Base-by-base conservation (phyloP, 1,284 basidiomycete genomes). In the Ustilago shanxiensis region DNA sequence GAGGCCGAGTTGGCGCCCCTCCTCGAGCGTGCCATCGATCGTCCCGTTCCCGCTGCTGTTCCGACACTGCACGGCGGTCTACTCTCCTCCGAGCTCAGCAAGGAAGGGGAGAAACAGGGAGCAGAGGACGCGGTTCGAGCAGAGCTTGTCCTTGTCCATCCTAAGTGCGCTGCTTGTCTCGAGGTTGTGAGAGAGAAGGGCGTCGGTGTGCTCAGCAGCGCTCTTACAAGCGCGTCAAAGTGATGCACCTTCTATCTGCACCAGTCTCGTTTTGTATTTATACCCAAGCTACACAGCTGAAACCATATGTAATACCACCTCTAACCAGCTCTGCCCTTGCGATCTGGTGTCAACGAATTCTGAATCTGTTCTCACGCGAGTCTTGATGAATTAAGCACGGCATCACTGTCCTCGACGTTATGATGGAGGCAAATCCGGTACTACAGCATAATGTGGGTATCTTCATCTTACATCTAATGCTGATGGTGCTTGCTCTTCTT, bases 61-160 rank as follows among this genome's bases (percentile, higher is more conserved):
- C 65, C 64, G 1, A 60, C 56, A 0, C 55, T 77, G n/a, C 74
- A 77, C 26, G 74, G 74, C 9, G 74, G 74, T 0, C 37, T 77
- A 2, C 28, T 77, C 14, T 59, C 68, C 6, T 64, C 72, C 1
- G 60, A 44, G 2, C 4, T 54, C 2, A 55, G 20, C 22, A 18
- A 16, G 6, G 33, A 54, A 31, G 45, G 22, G 13, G 18, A 29
- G 7, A 16, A 11, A 13, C 31, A 33, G 5, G 22, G 16, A 10
- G 54, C n/a, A 20, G 20, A 33, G 11, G 65, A 52, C 3, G 65
- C 59, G 18, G 56, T 77, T 22, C 45, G 65, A 0, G 74, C 74
- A 11, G 74, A 77, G 26, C 56, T 77, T 8, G 74, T 77, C 6
- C 60, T 77, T 3, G 59, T 77, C 7, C 74, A 77, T 41, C 74